Percentiles rank a stretch among this genome's conserved stretches.
phyloP scores from a whole-genome alignment of 2,329 filamentous ascomycete species.

The Penicillium sp. region DNA sequence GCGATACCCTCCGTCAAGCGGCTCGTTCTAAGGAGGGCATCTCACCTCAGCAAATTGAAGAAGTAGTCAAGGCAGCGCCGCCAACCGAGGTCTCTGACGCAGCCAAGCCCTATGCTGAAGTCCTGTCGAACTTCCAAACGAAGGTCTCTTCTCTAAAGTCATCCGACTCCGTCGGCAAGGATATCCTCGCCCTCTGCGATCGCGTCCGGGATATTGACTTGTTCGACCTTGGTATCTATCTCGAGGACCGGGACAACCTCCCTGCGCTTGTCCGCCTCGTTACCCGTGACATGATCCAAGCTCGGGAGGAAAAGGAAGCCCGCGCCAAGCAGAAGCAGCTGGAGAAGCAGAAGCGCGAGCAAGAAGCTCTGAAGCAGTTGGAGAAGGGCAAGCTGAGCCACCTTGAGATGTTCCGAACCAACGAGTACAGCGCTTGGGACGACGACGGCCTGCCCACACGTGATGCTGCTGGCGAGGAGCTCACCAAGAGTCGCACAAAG shows the following conservation, averaged over 20 bases:
- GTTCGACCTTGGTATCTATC: conserved; percentile 79
- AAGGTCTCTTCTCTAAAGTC: conserved; percentile 41
- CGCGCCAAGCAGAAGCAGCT: conserved; percentile 51
- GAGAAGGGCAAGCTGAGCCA: conserved; percentile 61
- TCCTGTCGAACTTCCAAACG: conserved; percentile 47
- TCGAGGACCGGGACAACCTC: conserved; percentile 74
- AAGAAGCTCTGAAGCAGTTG: conserved; percentile 53
- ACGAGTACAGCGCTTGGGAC: conserved; percentile 77
- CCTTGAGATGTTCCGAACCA: conserved; percentile 58
- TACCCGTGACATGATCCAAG: conserved; percentile 58
- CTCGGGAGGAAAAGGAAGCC: conserved; percentile 57
- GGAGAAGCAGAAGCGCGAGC: conserved; percentile 61
- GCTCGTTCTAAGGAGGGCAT: conserved; percentile 54
- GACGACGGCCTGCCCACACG: conserved; percentile 77
- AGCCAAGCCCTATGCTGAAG: conserved; percentile 50
- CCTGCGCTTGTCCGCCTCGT: conserved; percentile 73
- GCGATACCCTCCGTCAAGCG: conserved; percentile 59
- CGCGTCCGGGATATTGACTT: conserved; percentile 77
- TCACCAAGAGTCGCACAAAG: conserved; percentile 78
- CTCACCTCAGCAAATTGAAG: conserved; percentile 37
- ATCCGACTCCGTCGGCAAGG: conserved; percentile 63
- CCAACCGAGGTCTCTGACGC: conserved; percentile 29
- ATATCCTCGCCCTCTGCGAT: conserved; percentile 76
- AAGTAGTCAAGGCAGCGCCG: conserved; percentile 38
- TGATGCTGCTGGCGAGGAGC: conserved; percentile 74